These are phyloP conservation scores for Alternaria burnsii DNA, from an alignment of 2,329 filamentous ascomycete genomes.

Conservation along the genomic window DNA sequence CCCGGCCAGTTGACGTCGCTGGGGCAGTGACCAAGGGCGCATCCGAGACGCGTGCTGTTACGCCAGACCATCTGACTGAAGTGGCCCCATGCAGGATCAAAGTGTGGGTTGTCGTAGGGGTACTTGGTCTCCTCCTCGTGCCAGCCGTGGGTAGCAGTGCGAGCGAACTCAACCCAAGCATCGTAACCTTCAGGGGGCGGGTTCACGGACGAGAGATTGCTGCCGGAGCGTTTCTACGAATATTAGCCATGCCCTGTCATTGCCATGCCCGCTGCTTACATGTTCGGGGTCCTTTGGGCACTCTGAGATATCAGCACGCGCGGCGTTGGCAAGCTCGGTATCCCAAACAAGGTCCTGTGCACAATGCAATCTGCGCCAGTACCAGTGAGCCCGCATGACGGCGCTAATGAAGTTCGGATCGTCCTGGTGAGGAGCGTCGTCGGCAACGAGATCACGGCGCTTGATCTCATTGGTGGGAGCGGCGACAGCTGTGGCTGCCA, in stretches of 20 bases:
- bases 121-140: constrained; percentile 49
- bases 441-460: constrained; percentile 26
- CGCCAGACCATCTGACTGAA: constrained; percentile 54
- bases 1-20: constrained; percentile 31
- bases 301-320: constrained; percentile 33
- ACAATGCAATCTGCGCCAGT: constrained; percentile 48
- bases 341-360: constrained; percentile 49
- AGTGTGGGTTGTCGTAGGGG: constrained; percentile 44
- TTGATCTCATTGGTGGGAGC: constrained; percentile 28
- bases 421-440: constrained; percentile 34
- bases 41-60: constrained; percentile 46
- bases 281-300: constrained; percentile 41
- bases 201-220: constrained; percentile 43
- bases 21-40: constrained; percentile 44
- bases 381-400: constrained; percentile 49
- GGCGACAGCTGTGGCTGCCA: constrained; percentile 32
- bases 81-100: constrained; percentile 43
- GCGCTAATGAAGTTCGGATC: constrained; percentile 44
- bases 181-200: constrained; percentile 34
- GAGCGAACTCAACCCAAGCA: constrained; percentile 42
- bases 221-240: constrained; percentile 39
- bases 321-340: constrained; percentile 34
- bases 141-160: constrained; percentile 45
- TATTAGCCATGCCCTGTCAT: constrained; percentile 11
- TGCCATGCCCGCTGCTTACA: constrained; percentile 22